Base-by-base conservation (phyloP, 352 stramenopile species). In the Hyaloperonospora brassicae region DNA sequence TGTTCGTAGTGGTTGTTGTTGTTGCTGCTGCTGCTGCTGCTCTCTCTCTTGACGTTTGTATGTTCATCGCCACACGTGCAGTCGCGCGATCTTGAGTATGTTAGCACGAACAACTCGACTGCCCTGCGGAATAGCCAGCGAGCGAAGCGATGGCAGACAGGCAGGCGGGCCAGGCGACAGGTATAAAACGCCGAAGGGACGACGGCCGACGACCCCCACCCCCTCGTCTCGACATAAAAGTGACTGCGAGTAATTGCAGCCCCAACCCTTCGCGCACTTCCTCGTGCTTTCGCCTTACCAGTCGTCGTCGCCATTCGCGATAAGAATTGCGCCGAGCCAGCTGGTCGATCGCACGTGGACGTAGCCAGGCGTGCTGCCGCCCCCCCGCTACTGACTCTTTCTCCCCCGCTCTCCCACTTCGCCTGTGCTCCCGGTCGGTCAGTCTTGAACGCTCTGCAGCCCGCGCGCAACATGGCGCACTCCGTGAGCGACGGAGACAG, bases 401-500 rank as follows among this genome's bases (percentile, higher is more conserved):
- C n/a, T n/a, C 54, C 40, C 40, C n/a, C 23, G 8, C 42, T 21
- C 7, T 31, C 3, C 7, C 27, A 31, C 27, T 31, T 22, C 44
- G 14, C 21, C 21, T 36, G 17, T 2, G 34, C 30, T 11, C 38
- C 23, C 13, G 12, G 12, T 31, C 4, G 35, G 11, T 72, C 64
- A 73, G 52, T 73, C 64, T 59, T 55, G 51, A 73, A 73, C 64
- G 48, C 57, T 46, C 58, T 52, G 52, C 44, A 55, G 49, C 45
- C 27, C 51, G 63, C 62, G 51, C 48, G n/a, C n/a, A 73, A 36
- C 47, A 76, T 79, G 69, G 66, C 63, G 66, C 69, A 66, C 59
- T 76, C 66, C 21, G 63, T 68, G 52, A 81, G 70, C 50, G 77
- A 73, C 38, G 63, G 57, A 17, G 78, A 86, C 31, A 87, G 72